Conservation (phyloP, 176 grass and related monocot genomes). For the Aegilops bicornis region DNA sequence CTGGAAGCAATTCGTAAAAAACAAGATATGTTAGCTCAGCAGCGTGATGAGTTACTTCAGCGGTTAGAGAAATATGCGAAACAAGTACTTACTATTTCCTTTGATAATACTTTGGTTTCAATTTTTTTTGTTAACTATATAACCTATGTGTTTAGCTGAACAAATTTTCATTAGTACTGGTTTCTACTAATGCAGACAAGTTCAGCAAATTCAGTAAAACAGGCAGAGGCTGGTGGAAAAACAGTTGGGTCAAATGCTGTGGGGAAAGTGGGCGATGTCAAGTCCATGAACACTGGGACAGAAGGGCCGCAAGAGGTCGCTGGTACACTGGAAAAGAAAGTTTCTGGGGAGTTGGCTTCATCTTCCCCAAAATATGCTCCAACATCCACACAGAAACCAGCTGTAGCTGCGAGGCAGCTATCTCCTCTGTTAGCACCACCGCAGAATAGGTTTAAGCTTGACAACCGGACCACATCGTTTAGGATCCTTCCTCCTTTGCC, state of each 20-base stretch:
- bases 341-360: constrained; percentile 43
- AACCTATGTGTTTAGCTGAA: constrained; percentile 4
- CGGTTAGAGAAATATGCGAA: constrained; percentile 83
- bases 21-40: constrained; percentile 86
- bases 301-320: constrained; percentile 33
- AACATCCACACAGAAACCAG: constrained; percentile 46
- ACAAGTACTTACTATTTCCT: constrained; percentile 56
- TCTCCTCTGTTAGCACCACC: constrained; percentile 23
- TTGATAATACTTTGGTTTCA: constrained; percentile 4
- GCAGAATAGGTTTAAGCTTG: constrained; percentile 71
- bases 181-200: constrained; percentile 44
- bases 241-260: constrained; percentile 40
- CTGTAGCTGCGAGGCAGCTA: constrained; percentile 36
- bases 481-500: constrained; percentile 90
- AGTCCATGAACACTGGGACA: not conserved
- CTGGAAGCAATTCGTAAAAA: constrained; percentile 95
- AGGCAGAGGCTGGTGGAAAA: constrained; percentile 48
- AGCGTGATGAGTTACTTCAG: constrained; percentile 84
- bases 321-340: constrained; percentile 48
- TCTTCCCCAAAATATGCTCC: constrained; percentile 41
- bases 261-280: constrained; percentile 30
- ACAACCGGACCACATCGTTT: constrained; percentile 83
- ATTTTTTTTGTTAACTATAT: constrained; percentile 22
- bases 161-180: not conserved
- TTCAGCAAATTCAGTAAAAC: constrained; percentile 43